Conservation (phyloP, 2,329 filamentous ascomycete genomes). For the Claviceps sp. region DNA sequence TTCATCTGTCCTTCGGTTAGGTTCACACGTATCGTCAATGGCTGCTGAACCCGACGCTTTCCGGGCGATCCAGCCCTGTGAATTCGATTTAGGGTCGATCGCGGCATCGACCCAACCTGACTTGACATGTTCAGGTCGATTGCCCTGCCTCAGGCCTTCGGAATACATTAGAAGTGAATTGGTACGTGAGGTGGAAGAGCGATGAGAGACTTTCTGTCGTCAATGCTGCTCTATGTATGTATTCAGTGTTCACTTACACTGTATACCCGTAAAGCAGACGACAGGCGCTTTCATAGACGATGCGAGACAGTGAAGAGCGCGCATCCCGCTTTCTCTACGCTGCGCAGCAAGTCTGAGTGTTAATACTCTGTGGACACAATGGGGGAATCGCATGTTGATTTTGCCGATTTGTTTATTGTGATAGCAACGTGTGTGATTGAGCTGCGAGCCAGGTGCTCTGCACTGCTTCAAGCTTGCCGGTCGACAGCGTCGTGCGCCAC, state of each 20-base stretch:
- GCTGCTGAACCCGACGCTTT: conserved; percentile 21
- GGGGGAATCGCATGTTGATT: background rate
- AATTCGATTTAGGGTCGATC: conserved; percentile 15
- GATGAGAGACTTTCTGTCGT: background rate
- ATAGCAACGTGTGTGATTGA: background rate
- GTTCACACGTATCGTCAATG: conserved; percentile 33
- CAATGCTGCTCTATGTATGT: background rate
- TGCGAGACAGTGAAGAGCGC: too few relatives aligned
- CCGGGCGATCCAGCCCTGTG: conserved; percentile 16
- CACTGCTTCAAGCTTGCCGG: background rate
- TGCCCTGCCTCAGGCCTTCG: background rate
- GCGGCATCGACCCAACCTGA: background rate
- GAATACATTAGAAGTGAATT: background rate
- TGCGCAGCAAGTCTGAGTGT: background rate
- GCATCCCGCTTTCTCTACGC: too few relatives aligned
- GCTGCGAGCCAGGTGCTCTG: background rate
- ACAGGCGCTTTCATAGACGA: too few relatives aligned
- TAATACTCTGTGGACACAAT: background rate
- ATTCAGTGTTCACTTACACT: too few relatives aligned
- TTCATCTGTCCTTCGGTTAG: conserved; percentile 36
- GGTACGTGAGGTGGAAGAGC: background rate
- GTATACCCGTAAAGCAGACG: too few relatives aligned
- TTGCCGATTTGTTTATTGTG: background rate
- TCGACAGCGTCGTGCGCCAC: background rate
- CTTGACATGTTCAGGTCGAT: background rate